Conservation (phyloP, 1,284 basidiomycete species). For the Porogramme epimiltina region DNA sequence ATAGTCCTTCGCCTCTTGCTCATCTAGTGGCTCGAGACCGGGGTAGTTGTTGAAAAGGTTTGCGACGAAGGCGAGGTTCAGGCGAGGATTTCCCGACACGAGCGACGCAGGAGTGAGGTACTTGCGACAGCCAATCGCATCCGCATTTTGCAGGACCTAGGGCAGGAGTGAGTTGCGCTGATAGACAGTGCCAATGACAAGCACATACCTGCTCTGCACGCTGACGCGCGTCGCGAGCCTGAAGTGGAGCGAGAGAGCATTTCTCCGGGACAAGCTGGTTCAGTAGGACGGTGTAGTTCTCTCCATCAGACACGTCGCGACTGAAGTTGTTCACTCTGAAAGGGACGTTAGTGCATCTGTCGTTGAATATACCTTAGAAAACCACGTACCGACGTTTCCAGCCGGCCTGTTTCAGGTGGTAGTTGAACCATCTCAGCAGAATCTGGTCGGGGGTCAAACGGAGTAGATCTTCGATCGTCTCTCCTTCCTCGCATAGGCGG, state of each 20-base stretch:
- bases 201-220: slow-evolving; percentile 80
- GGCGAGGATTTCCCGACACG: slow-evolving; percentile 93
- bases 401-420: slow-evolving; percentile 93
- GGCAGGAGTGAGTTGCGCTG: not conserved
- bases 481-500: slow-evolving; percentile 92
- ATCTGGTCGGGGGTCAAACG: slow-evolving; percentile 97
- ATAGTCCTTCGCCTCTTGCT: slow-evolving; percentile 83
- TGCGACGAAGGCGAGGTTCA: slow-evolving; percentile 98
- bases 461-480: slow-evolving; percentile 95
- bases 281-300: slow-evolving; percentile 96
- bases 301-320: slow-evolving; percentile 92
- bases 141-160: slow-evolving; percentile 89
- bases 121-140: slow-evolving; percentile 91
- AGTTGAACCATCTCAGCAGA: slow-evolving; percentile 97
- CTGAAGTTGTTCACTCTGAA: slow-evolving; percentile 95
- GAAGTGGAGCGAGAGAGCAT: slow-evolving; percentile 91
- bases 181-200: not conserved
- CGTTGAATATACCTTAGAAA: not conserved
- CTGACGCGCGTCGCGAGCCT: slow-evolving; percentile 80
- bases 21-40: slow-evolving; percentile 89
- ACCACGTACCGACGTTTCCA: slow-evolving; percentile 77
- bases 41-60: slow-evolving; percentile 99
- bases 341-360: not conserved
- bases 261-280: slow-evolving; percentile 94
- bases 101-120: slow-evolving; percentile 93